A percentile compares a stretch with the other conserved stretches of the same genome.
Evolutionary conservation across 257 asterid genomes (phyloP).

Genomic region (Verbascum thapsus): DNA sequence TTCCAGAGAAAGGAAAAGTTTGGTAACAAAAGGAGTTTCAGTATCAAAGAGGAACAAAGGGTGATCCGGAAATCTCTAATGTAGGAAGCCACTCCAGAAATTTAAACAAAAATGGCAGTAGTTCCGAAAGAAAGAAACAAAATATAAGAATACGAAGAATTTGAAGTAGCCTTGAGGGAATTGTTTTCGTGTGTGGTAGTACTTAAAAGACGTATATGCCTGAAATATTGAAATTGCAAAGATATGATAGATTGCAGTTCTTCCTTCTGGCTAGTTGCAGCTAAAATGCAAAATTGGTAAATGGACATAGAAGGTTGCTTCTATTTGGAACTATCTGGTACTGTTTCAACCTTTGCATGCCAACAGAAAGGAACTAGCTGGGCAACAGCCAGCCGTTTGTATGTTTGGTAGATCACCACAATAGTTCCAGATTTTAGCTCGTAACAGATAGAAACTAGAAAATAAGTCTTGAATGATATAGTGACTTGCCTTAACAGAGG

Average conservation of each 20-base stretch:
- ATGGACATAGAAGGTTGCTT: slow-evolving; percentile 12
- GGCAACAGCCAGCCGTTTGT: not conserved
- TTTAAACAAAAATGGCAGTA: not conserved
- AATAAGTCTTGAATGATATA: not conserved
- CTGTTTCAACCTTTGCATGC: slow-evolving; percentile 19
- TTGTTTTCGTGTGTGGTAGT: no score
- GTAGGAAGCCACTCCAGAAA: slow-evolving; percentile 7
- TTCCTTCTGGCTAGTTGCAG: slow-evolving; percentile 1
- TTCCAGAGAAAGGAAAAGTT: not conserved
- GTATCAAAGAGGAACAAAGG: not conserved
- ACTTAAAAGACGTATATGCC: slow-evolving; percentile 2
- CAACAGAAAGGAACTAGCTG: slow-evolving; percentile 12
- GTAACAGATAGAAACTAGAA: not conserved
- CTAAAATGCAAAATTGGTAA: not conserved
- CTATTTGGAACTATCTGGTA: slow-evolving; percentile 2
- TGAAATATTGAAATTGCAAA: not conserved
- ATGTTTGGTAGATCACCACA: slow-evolving; percentile 19
- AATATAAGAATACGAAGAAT: slow-evolving; percentile 7
- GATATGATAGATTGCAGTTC: slow-evolving; percentile 6
- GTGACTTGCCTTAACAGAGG: no score
- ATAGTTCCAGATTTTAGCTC: slow-evolving; percentile 9
- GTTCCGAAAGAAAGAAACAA: no score
- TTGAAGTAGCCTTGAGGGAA: not conserved
- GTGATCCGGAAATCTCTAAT: not conserved
- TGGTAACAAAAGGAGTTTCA: slow-evolving; percentile 3